Evolutionary conservation across 2,329 filamentous ascomycete genomes (phyloP).

Genomic region (Venturia aucupariae): DNA sequence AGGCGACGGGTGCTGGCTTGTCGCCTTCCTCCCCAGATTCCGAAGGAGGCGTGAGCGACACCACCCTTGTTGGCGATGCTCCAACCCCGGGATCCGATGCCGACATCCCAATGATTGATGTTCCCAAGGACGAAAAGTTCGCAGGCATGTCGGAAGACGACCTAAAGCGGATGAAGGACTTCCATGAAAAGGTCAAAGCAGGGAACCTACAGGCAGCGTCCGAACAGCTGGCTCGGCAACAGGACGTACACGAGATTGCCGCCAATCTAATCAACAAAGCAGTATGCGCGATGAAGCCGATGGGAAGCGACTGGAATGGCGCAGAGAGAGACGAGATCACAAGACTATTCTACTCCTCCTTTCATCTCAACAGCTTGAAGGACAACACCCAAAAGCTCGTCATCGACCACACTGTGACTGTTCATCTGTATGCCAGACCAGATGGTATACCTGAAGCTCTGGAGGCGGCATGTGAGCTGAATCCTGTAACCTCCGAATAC

Average conservation of each 20-base stretch:
- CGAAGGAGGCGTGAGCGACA: background rate
- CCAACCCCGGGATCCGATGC: constrained; percentile 7
- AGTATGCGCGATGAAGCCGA: constrained; percentile 75
- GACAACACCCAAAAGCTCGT: background rate
- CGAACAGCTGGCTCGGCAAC: constrained; percentile 58
- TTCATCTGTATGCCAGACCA: constrained; percentile 48
- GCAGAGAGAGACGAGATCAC: constrained; percentile 78
- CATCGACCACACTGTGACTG: constrained; percentile 46
- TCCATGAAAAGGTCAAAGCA: background rate
- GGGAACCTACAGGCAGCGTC: constrained; percentile 29
- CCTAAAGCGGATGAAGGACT: background rate
- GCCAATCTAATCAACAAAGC: constrained; percentile 84
- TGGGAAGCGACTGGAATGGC: constrained; percentile 54
- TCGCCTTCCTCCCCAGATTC: background rate
- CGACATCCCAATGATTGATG: constrained; percentile 7
- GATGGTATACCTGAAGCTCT: constrained; percentile 74
- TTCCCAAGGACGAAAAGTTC: constrained; percentile 13
- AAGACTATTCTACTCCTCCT: background rate
- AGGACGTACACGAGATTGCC: constrained; percentile 94
- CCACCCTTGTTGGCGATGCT: constrained; percentile 11
- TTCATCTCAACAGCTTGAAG: background rate
- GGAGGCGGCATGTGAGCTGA: constrained; percentile 46
- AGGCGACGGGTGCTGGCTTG: constrained; percentile 25
- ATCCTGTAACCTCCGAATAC: background rate
- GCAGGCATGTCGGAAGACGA: background rate